phyloP scores from a whole-genome alignment of 768 basidiomycete genomes.

The Lactarius tabidus region DNA sequence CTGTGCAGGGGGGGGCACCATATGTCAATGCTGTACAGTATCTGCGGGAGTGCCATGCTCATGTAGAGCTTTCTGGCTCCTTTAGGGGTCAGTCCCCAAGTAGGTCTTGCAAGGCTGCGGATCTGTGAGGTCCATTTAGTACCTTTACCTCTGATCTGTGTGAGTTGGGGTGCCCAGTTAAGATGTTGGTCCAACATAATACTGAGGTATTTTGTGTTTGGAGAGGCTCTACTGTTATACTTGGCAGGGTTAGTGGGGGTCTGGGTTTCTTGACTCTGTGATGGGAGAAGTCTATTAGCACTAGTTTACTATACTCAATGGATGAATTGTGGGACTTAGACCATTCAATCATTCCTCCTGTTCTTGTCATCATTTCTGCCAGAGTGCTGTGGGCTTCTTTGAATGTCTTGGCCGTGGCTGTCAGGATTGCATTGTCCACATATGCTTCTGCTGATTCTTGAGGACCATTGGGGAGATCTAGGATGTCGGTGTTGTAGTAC shows the following conservation, averaged over 20 bases:
- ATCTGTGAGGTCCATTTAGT: too few relatives aligned
- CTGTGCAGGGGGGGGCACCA: too few relatives aligned
- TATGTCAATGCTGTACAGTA: too few relatives aligned
- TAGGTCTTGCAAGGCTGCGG: too few relatives aligned
- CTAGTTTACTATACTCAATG: slow-evolving; percentile 1
- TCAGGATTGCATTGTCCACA: slow-evolving; percentile 10
- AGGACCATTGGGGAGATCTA: not conserved
- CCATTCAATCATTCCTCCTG: not conserved
- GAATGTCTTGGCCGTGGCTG: slow-evolving; percentile 30
- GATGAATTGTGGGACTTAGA: not conserved
- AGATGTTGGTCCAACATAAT: slow-evolving; percentile 10
- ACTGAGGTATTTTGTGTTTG: not conserved
- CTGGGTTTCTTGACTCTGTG: accelerated
- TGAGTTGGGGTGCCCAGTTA: not conserved
- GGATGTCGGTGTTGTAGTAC: slow-evolving; percentile 8
- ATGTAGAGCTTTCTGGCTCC: too few relatives aligned
- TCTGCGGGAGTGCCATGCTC: too few relatives aligned
- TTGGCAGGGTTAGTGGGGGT: not conserved
- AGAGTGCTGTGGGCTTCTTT: slow-evolving; percentile 6
- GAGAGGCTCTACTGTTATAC: accelerated
- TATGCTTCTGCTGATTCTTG: not conserved
- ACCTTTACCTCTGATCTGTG: too few relatives aligned
- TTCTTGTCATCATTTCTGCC: not conserved
- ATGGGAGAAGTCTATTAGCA: slow-evolving; percentile 3
- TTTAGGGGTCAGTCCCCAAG: too few relatives aligned